Evolutionary conservation across 208 protist species (phyloP), one percentile per base, ranked within the genome.

Genomic region (Crithidia fasciculata): DNA sequence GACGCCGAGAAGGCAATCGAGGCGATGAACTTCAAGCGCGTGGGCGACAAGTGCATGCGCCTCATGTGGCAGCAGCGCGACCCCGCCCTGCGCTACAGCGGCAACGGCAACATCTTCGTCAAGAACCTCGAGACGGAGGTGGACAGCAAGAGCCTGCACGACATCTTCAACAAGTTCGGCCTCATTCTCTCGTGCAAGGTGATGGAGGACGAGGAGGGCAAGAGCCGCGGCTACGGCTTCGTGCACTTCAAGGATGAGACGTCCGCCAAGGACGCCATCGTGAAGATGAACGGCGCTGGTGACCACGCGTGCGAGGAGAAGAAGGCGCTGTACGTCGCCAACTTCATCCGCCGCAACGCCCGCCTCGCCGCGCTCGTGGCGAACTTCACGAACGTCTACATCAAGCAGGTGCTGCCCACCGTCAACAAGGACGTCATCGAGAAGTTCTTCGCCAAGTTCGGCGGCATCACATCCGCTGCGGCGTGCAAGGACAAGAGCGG

Each of bases 61-160:
- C 98, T 99, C 79, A 99, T 99, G 99, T 99, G 98, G 98, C 97
- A 96, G 72, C 98, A 99, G 87, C 95, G 98, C 62, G 99, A 99
- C 78, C 98, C 99, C 47, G 86, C 94, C 16, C 83, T 99, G 16
- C 96, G 99, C 72, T 99, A 99, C 85, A 98, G 94, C 54, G 98
- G 98, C 72, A 94, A 94, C 74, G 95, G 98, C 86, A 99, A 99
- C 90, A 93, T 99, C 70, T 99, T 99, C 81, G 98, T 99, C 66
- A 99, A 99, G 89, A 99, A 99, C 87, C 90, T 99, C 16, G 93
- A 98, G 84, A 88, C 82, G 74, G 81, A 88, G 47, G 97, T 99
- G 61, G 98, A 99, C 86, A 98, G 98, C 86, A 98, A 99, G 81
- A 83, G 85, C 16, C 91, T 99, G 9, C 94, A 98, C 87, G 97